Evolutionary conservation across 306 rosid genomes (phyloP), one percentile per base, ranked within the genome.

Genomic region (Inga leiocalycina): DNA sequence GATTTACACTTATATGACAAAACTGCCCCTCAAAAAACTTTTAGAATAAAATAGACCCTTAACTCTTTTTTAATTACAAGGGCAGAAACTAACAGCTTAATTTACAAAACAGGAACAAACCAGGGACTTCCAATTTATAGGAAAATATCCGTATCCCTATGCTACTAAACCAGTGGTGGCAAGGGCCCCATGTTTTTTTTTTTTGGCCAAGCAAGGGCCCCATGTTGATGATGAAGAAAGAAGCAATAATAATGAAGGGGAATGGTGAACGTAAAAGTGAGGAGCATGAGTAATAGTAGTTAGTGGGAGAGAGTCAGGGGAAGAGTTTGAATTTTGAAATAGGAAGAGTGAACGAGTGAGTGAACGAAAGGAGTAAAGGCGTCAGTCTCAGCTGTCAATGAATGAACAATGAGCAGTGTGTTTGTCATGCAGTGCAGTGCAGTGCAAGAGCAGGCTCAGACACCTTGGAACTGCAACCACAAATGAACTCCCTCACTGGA

Each of bases 311-410:
- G 4, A 15, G 8, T 51, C 4, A 56, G 11, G 27, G 27, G 2
- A 1, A 4, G 85, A 76, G 62, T 69, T 88, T 72, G 85, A 88
- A 88, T 89, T 82, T 84, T 89, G 77, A 80, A 69, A 87, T 51
- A 37, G 65, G 54, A 3, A 59, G 76, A 80, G 81, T 79, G 77
- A 79, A 17, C 7, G 32, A 10, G 17, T 8, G 74, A 17, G 30
- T 57, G 73, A 70, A 41, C 9, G 74, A 69, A 17, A 2, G 72
- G 37, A 16, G 34, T 69, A 75, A 49, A 39, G 43, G 43, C 8
- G 5, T 49, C 54, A 3, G 54, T 14, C 54, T 49, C 54, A 81
- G 87, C 82, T 87, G 91, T 87, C 91, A 88, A 83, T 57, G 73
- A 43, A 43, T 20, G 48, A 69, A 88, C 88, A 81, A 88, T 85